Percentiles rank a stretch among this genome's conserved stretches.
These are phyloP conservation scores for Aspergillus hiratsukae DNA, from an alignment of 2,329 filamentous ascomycete species.

Conservation along the genomic window DNA sequence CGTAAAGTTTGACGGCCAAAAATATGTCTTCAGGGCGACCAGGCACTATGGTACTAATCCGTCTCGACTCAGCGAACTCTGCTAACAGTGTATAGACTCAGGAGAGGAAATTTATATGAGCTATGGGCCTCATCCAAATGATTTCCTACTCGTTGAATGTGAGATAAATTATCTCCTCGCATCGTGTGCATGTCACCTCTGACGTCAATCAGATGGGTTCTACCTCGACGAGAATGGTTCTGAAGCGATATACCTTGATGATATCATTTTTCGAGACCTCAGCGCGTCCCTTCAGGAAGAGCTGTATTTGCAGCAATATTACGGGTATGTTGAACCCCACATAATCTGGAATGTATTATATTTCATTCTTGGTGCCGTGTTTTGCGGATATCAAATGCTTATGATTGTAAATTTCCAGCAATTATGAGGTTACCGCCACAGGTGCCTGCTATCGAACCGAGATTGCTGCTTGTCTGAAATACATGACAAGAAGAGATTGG, in stretches of 20 bases:
- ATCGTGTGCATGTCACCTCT: neutral
- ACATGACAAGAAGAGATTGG: conserved; percentile 38
- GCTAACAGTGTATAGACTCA: neutral
- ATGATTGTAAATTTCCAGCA: conserved; percentile 21
- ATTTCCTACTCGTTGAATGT: conserved; percentile 43
- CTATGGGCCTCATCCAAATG: conserved; percentile 42
- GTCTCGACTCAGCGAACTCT: neutral
- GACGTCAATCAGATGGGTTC: conserved; percentile 36
- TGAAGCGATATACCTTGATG: conserved; percentile 40
- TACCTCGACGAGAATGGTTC: conserved; percentile 37
- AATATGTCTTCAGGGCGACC: conserved; percentile 33
- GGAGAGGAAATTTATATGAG: conserved; percentile 44
- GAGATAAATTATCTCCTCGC: conserved; percentile 9
- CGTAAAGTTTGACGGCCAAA: conserved; percentile 33
- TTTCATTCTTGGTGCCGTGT: neutral
- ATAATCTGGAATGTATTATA: neutral
- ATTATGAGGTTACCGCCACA: conserved; percentile 36
- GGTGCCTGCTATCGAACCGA: conserved; percentile 43
- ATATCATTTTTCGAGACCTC: conserved; percentile 36
- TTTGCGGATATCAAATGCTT: neutral
- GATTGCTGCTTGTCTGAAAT: conserved; percentile 37
- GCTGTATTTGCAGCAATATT: conserved; percentile 34
- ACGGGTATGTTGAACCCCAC: conserved; percentile 28
- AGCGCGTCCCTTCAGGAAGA: conserved; percentile 26
- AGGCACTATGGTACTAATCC: conserved; percentile 27